Evolutionary conservation across 345 rosid species (phyloP), one percentile per base, ranked within the genome.

Genomic region (Syzygium aqueum): DNA sequence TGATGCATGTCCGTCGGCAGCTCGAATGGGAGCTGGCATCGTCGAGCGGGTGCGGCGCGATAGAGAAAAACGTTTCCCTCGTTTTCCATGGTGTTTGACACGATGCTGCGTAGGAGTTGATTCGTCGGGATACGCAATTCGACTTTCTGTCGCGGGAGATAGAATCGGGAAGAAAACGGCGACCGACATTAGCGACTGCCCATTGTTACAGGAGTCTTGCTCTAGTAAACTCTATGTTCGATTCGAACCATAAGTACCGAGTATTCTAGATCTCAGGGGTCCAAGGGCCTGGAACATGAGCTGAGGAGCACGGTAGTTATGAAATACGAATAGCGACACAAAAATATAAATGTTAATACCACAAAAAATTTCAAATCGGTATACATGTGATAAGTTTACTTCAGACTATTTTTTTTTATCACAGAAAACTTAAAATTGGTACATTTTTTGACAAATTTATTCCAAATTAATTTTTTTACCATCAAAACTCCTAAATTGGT

Each of bases 221-320:
- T 67, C 9, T 0, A 17, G 13, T 17, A n/a, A 17, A 67, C 0
- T 0, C 0, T 17, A 19, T 0, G 0, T 19, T 73, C 0, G 5
- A 73, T 67, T 67, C 3, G 11, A 33, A 6, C 11, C 40, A 17
- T 67, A 33, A 67, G 11, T 17, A 67, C 2, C 4, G 5, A 67
- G 12, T 16, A 4, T 30, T 67, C 12, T 5, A 19, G 0, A 28
- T 63, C 33, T n/a, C 9, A 2, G 14, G 1, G 43, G 77, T 65
- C 43, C 8, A 65, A 65, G 43, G 43, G 11, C 43, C 23, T n/a
- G 73, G 73, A 61, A 61, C 73, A n/a, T 33, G 37, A 61, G 37
- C 14, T n/a, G 37, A 61, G 73, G 9, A n/a, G 0, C 73, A 13
- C 14, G 73, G 37, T 14, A 61, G 33, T n/a, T 6, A 61, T 30